A percentile compares a stretch with the other conserved stretches of the same genome.
phyloP scores from a whole-genome alignment of 2,329 filamentous ascomycete species.

The Mollisia scopiformis region DNA sequence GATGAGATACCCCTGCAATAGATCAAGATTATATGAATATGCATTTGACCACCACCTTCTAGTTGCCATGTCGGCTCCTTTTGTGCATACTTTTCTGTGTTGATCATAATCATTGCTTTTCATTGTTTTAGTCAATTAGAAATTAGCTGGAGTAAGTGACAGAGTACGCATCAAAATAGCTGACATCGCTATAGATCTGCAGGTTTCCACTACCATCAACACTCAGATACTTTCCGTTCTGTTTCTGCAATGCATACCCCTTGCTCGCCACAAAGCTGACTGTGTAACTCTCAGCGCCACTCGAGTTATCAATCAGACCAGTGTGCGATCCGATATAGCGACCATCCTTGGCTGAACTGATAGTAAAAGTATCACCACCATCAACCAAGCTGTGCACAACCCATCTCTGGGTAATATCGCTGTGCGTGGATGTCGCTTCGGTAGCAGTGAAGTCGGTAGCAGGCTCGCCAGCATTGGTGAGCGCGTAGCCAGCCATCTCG shows the following conservation, averaged over 20 bases:
- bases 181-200: conserved; percentile 14
- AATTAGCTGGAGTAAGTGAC: conserved; percentile 26
- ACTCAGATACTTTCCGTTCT: conserved; percentile 28
- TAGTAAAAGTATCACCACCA: conserved; percentile 37
- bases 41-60: not conserved
- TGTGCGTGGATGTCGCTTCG: conserved; percentile 40
- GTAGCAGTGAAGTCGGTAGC: conserved; percentile 30
- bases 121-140: not conserved
- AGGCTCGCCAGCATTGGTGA: conserved; percentile 39
- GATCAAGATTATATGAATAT: not conserved
- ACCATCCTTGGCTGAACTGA: conserved; percentile 46
- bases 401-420: conserved; percentile 50
- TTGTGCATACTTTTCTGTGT: not conserved
- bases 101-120: not conserved
- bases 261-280: conserved; percentile 16
- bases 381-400: conserved; percentile 42
- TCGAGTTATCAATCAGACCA: conserved; percentile 9
- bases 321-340: conserved; percentile 38
- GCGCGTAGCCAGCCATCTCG: conserved; percentile 47
- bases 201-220: conserved; percentile 20
- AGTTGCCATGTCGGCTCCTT: not conserved
- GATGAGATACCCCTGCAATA: not conserved
- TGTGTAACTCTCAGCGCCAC: conserved; percentile 22
- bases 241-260: conserved; percentile 27
- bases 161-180: conserved; percentile 24